Evolutionary conservation across 2,329 filamentous ascomycete genomes (phyloP).

Genomic region (Lachnellula willkommii): DNA sequence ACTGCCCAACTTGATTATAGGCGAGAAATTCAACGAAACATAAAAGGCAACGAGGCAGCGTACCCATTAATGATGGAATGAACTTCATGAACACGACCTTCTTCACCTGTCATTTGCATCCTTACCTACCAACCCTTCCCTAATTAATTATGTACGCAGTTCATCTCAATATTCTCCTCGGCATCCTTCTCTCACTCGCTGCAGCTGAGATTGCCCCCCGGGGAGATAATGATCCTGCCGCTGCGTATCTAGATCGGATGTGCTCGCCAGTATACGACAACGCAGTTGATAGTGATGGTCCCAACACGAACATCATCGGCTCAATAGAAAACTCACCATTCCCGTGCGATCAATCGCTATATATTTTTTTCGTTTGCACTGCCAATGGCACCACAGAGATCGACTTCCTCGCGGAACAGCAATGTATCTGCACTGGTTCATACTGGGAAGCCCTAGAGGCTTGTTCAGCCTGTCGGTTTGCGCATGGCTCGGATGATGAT

Average conservation of each 20-base stretch:
- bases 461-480: constrained; percentile 36
- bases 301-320: neutral
- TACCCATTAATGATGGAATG: no score
- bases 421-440: constrained; percentile 39
- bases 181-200: neutral
- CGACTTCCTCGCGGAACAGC: constrained; percentile 28
- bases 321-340: constrained; percentile 10
- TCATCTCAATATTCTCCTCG: neutral
- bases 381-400: constrained; percentile 31
- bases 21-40: no score
- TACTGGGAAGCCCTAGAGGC: constrained; percentile 37
- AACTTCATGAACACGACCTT: no score
- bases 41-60: no score
- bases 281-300: no score
- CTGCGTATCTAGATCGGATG: neutral
- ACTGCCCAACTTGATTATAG: no score
- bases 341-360: constrained; percentile 15
- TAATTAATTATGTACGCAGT: no score
- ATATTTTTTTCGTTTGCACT: constrained; percentile 29
- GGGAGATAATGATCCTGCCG: neutral
- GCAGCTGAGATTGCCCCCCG: neutral
- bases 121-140: no score
- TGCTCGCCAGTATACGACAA: neutral
- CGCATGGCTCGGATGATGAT: constrained; percentile 35
- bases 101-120: no score